Evolutionary conservation across 768 basidiomycete genomes (phyloP).

Genomic region (Glaciozyma martinii): DNA sequence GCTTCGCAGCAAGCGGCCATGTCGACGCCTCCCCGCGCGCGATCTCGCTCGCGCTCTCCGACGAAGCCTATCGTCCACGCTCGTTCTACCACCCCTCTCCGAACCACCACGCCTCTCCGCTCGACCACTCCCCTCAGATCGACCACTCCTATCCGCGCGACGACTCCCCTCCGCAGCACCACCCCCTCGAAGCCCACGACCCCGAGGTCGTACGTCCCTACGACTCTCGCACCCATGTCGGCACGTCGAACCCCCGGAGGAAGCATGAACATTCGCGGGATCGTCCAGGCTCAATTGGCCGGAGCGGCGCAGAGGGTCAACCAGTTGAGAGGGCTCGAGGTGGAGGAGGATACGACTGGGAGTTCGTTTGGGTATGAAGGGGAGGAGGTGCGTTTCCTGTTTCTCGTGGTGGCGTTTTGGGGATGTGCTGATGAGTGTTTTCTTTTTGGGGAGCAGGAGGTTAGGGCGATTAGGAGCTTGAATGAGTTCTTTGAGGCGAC

Average conservation of each 20-base stretch:
- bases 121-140: too few species aligned
- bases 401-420: not conserved
- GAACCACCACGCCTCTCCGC: too few species aligned
- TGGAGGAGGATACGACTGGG: slow-evolving; percentile 17
- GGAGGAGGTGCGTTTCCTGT: not conserved
- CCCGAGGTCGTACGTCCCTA: not conserved
- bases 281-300: not conserved
- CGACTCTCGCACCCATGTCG: not conserved
- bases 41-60: not conserved
- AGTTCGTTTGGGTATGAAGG: slow-evolving; percentile 17
- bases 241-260: slow-evolving; percentile 23
- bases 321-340: not conserved
- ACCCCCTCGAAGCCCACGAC: not conserved
- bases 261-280: slow-evolving; percentile 10
- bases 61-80: not conserved
- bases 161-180: not conserved
- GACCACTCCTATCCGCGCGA: not conserved
- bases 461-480: slow-evolving; percentile 13
- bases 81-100: not conserved
- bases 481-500: slow-evolving; percentile 31
- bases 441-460: not conserved
- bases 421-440: not conserved
- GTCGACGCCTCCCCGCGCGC: not conserved
- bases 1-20: too few species aligned
- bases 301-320: not conserved